Evolutionary conservation across 1,284 basidiomycete species (phyloP).

Genomic region (Cerioporus squamosus): DNA sequence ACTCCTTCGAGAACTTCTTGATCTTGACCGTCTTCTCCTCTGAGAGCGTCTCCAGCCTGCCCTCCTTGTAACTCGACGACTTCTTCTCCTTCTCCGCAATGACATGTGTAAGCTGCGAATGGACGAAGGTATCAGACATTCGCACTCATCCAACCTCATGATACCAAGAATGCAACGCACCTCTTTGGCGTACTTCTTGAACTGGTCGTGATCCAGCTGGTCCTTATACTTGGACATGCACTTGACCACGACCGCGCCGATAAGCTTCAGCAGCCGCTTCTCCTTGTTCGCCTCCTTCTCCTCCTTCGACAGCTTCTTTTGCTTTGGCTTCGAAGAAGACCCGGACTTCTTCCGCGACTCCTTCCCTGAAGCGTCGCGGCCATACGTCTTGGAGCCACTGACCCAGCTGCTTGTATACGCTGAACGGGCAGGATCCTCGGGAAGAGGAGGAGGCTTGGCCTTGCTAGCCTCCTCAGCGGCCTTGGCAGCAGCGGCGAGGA

Average conservation of each 20-base stretch:
- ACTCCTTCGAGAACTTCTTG: conserved; percentile 93
- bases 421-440: conserved; percentile 19
- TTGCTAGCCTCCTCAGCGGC: conserved; percentile 41
- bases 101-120: conserved; percentile 68
- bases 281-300: conserved; percentile 77
- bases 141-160: background rate
- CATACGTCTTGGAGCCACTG: too few relatives aligned
- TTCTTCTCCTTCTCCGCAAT: conserved; percentile 96
- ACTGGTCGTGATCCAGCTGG: conserved; percentile 81
- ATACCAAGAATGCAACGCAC: conserved; percentile 42
- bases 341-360: conserved; percentile 34
- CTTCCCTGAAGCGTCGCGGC: conserved; percentile 11
- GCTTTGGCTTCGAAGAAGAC: conserved; percentile 37
- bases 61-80: conserved; percentile 74
- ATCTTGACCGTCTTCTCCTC: conserved; percentile 91
- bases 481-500: conserved; percentile 56
- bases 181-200: conserved; percentile 97
- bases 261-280: conserved; percentile 81
- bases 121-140: background rate
- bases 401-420: too few relatives aligned
- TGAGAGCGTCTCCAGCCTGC: conserved; percentile 74
- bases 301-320: conserved; percentile 53
- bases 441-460: conserved; percentile 13
- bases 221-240: conserved; percentile 90
- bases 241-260: conserved; percentile 90